Conservation (phyloP, 202 grass and related monocot genomes). For the Schoenoplectus tabernaemontani region DNA sequence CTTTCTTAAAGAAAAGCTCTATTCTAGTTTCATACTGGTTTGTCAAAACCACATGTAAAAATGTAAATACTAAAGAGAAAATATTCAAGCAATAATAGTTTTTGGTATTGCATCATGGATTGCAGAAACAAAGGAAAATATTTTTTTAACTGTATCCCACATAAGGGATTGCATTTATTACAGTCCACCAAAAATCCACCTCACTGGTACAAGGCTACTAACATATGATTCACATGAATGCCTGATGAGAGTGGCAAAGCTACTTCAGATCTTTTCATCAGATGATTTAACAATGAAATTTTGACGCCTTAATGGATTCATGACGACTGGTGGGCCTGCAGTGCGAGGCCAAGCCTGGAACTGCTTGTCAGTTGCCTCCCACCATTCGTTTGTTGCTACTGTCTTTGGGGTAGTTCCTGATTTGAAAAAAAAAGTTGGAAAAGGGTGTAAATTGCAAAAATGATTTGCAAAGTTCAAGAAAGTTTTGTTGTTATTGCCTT, state of each 20-base stretch:
- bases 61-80: not conserved
- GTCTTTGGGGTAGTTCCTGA: constrained; percentile 36
- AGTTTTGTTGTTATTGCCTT: not conserved
- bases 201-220: not conserved
- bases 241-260: not conserved
- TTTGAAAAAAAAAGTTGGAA: not conserved
- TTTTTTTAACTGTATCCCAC: not conserved
- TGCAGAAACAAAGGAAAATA: not conserved
- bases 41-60: not conserved
- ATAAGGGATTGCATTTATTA: not conserved
- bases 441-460: not conserved
- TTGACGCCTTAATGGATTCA: constrained; percentile 37
- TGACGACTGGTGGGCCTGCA: constrained; percentile 34
- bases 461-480: not conserved
- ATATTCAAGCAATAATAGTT: not conserved
- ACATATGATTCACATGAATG: not conserved
- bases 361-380: constrained; percentile 37
- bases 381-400: constrained; percentile 33
- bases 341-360: constrained; percentile 48
- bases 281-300: constrained; percentile 38
- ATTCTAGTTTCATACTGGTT: not conserved
- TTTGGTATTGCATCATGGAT: not conserved
- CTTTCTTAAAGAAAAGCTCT: not conserved
- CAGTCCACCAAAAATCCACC: not conserved
- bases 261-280: constrained; percentile 15